These are phyloP conservation scores for Lactifluus rugatus DNA, from an alignment of 768 basidiomycete species.

Conservation along the genomic window DNA sequence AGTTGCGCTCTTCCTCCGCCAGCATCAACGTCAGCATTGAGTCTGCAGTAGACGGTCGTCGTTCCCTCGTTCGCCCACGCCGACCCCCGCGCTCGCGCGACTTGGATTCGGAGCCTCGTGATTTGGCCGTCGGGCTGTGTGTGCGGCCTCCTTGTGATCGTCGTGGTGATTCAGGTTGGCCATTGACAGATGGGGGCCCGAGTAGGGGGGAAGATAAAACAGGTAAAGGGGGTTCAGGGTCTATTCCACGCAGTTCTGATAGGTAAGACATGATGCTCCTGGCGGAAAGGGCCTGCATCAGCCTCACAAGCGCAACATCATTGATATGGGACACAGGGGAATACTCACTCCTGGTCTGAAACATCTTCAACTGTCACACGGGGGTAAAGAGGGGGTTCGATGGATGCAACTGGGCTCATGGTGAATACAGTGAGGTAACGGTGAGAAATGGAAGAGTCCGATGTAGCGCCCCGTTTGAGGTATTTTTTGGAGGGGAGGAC, in stretches of 20 bases:
- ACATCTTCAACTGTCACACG: conserved; percentile 16
- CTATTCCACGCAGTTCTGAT: not conserved
- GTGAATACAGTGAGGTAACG: not conserved
- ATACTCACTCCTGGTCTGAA: conserved; percentile 14
- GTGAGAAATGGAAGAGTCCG: not conserved
- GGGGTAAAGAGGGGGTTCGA: conserved; percentile 3
- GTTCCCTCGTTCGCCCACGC: conserved; percentile 1
- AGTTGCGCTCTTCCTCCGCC: conserved; percentile 20
- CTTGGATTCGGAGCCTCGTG: conserved; percentile 8
- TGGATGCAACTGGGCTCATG: conserved; percentile 7
- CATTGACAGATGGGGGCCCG: not conserved
- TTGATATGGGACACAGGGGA: not conserved
- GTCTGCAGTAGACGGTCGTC: conserved; percentile 8
- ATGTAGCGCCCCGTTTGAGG: not conserved
- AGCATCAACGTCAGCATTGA: conserved; percentile 20
- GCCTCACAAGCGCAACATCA: not conserved
- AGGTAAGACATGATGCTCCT: conserved; percentile 11
- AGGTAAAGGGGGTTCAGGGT: not conserved
- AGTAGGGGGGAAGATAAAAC: conserved; percentile 1
- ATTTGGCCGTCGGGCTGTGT: conserved; percentile 12
- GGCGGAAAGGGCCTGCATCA: not conserved
- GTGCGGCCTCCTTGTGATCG: not conserved
- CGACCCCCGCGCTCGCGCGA: conserved; percentile 10
- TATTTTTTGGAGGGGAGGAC: not conserved
- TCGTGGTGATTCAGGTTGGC: not conserved